These are phyloP conservation scores for Plantago elongata DNA, from an alignment of 257 asterid genomes.

Conservation along the genomic window DNA sequence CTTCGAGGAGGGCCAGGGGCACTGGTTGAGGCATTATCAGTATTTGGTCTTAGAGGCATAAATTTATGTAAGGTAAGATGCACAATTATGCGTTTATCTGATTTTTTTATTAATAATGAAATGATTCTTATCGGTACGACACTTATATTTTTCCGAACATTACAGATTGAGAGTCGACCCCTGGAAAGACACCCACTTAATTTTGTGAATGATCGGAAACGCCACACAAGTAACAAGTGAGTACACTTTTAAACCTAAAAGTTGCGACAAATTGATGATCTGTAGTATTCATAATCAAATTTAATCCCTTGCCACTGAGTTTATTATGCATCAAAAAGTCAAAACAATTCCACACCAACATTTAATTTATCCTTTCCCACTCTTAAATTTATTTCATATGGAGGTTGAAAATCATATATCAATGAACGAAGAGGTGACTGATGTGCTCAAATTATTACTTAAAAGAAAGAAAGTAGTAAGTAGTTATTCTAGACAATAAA, in stretches of 20 bases:
- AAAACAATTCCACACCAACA: too few relatives aligned
- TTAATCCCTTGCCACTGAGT: too few relatives aligned
- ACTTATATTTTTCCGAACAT: background rate
- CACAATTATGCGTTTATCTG: background rate
- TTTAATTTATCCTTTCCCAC: too few relatives aligned
- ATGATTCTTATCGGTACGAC: background rate
- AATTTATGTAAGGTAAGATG: constrained; percentile 13
- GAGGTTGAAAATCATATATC: too few relatives aligned
- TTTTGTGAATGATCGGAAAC: constrained; percentile 2
- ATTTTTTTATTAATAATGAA: background rate
- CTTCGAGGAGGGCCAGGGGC: constrained; percentile 5
- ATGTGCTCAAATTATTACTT: too few relatives aligned
- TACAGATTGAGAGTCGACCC: constrained; percentile 20
- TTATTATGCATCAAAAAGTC: too few relatives aligned
- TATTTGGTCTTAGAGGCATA: constrained; percentile 14
- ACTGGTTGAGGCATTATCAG: constrained; percentile 12
- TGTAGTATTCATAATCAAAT: too few relatives aligned
- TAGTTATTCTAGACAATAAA: too few relatives aligned
- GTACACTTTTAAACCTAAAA: constrained; percentile 4
- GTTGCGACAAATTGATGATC: background rate
- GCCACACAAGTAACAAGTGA: constrained; percentile 8
- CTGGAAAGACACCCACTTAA: background rate
- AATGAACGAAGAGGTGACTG: too few relatives aligned
- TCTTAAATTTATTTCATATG: too few relatives aligned
- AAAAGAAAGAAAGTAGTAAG: too few relatives aligned